Evolutionary conservation across 1,284 basidiomycete genomes (phyloP).

Genomic region (Veloboletus limbatus): DNA sequence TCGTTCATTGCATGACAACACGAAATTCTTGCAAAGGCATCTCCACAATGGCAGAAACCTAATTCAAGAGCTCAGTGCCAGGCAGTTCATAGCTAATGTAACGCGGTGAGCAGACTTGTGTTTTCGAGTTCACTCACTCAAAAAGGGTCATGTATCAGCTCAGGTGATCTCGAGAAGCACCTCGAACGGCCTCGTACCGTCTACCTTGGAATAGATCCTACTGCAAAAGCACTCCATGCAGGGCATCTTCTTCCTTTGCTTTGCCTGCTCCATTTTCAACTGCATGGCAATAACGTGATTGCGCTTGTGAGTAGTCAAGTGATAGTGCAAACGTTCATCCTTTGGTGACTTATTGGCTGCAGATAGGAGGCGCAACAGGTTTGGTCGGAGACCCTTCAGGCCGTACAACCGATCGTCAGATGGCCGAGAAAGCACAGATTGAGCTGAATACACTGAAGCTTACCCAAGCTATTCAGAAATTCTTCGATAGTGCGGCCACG

Average conservation of each 20-base stretch:
- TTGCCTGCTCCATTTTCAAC: slow-evolving; percentile 82
- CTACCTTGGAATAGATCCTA: slow-evolving; percentile 93
- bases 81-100: slow-evolving; percentile 32
- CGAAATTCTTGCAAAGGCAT: slow-evolving; percentile 10
- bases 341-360: slow-evolving; percentile 9
- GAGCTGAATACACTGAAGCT: slow-evolving; percentile 70
- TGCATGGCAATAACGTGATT: slow-evolving; percentile 78
- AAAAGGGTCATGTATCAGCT: slow-evolving; percentile 15
- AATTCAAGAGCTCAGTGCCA: slow-evolving; percentile 26
- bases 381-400: slow-evolving; percentile 97
- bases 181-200: slow-evolving; percentile 50
- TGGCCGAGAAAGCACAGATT: slow-evolving; percentile 60
- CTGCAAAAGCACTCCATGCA: slow-evolving; percentile 85
- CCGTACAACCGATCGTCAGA: slow-evolving; percentile 77
- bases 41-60: slow-evolving; percentile 22
- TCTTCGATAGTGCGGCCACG: slow-evolving; percentile 66
- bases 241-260: slow-evolving; percentile 92
- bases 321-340: neutral
- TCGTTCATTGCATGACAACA: slow-evolving; percentile 3
- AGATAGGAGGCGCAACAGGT: slow-evolving; percentile 97
- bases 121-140: neutral
- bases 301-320: slow-evolving; percentile 63
- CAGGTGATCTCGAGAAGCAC: slow-evolving; percentile 27
- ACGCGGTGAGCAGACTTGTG: slow-evolving; percentile 24
- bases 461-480: slow-evolving; percentile 60